Base-by-base conservation (phyloP, 2,329 filamentous ascomycete species). In the Cordyceps militaris region DNA sequence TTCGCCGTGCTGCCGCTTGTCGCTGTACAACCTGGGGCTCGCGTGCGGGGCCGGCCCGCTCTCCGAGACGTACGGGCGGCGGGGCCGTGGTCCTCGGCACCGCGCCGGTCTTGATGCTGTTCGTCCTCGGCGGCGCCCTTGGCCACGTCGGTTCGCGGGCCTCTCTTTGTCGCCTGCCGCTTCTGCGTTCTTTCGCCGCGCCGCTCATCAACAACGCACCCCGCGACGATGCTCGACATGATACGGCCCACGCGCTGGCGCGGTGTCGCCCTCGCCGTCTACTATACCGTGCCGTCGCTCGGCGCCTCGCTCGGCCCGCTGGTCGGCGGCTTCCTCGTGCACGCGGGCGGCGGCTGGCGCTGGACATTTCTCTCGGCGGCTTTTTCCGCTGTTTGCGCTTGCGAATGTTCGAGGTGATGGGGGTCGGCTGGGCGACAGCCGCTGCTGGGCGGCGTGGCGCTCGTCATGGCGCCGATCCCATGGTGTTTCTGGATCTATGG, bases 91-190 rank as follows among this genome's bases (percentile, higher is more conserved):
- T 50, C 36, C 67, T 73, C 62, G 80, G 73, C 13, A 74, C 80
- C 0, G 89, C 87, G 0, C 73, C 90, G 0, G 68, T 84, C 1
- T 83, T 91, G 16, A 72, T 91, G 28, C 91, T 91, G 69, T 81
- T 89, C 61, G 87, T 92, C 60, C 87, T 88, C 1, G 88, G 86
- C 60, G 87, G 88, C 2, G 81, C 62, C 2, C 64, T 92, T n/a
- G 36, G 10, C 28, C 36, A n/a, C 3, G 4, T 2, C 4, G n/a
- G 38, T 86, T 91, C 24, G 78, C 72, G 14, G 90, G 87, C 0
- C 78, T n/a, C n/a, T n/a, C n/a, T n/a, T 94, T 2, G 75, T 91
- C 6, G 84, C 87, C 16, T 89, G 85, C 66, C 82, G 89, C 38
- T 88, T 89, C 73, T 82, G 84, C 38, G 70, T 80, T 7, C n/a